Evolutionary conservation across 2,329 filamentous ascomycete species (phyloP), one percentile per base, ranked within the genome.

Genomic region (Rutstroemia sp.): DNA sequence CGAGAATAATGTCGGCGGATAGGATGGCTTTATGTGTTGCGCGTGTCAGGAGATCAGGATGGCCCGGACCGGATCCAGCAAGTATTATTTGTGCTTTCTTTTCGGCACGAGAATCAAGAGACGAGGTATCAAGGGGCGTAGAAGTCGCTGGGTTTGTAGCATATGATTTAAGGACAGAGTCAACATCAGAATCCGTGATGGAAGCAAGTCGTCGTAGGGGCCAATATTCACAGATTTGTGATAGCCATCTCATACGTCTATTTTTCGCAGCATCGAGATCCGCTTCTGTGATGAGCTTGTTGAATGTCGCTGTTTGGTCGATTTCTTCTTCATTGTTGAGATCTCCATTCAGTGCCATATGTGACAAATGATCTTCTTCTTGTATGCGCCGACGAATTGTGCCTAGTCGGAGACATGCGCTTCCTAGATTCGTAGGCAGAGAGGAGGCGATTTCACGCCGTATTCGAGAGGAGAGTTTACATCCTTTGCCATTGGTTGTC

Each of bases 151-250:
- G 57, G 17, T 65, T 61, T 4, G 61, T 41, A 3, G 78, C 74
- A 66, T 95, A 96, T 2, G 88, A 84, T 60, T 80, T 75, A n/a
- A 99, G 78, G 0, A 97, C 82, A 12, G 74, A 71, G 16, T 89
- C 83, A 6, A 96, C 84, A 63, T 97, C 92, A 8, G 80, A 79
- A 65, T 96, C 89, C 3, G 81, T 86, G 61, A 97, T 86, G 42
- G 80, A 78, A 7, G 91, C 90, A 1, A 99, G 80, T 17, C 88
- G 83, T 61, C 84, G 85, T 25, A 99, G 78, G 1, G 94, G 92
- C 94, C 94, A 99, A 73, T 99, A 99, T 75, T 99, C 94, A 78
- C 94, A 99, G 52, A 99, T 90, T 70, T 99, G 94, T 19, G 88
- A 83, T 1, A 99, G 77, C 94, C 94, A 99, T 57, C 94, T 82